phyloP scores from a whole-genome alignment of 179 eudicot genomes.

The Carnegiea gigantea region DNA sequence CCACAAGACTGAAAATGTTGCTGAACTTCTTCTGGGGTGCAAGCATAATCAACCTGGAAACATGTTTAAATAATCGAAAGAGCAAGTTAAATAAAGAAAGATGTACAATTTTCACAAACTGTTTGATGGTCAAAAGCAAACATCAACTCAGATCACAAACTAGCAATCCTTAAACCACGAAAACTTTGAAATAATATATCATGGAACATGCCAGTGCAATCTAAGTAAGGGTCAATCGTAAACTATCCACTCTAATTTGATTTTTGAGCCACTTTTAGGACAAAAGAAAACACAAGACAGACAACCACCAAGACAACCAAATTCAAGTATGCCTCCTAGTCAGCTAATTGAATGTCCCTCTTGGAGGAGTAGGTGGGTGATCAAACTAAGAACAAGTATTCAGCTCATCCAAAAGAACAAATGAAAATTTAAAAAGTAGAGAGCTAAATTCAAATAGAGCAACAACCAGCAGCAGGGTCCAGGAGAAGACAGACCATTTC shows the following conservation, averaged over 20 bases:
- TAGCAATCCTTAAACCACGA: neutral
- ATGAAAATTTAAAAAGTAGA: neutral
- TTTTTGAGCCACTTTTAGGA: neutral
- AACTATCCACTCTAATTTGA: neutral
- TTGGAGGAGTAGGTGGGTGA: too few species aligned
- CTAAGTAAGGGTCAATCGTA: neutral
- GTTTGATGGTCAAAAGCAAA: neutral
- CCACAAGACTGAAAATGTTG: slow-evolving; percentile 96
- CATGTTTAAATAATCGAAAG: neutral
- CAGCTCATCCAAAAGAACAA: neutral
- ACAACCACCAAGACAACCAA: neutral
- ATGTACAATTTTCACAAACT: neutral
- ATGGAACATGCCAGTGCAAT: neutral
- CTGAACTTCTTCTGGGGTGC: slow-evolving; percentile 99
- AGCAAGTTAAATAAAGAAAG: slow-evolving; percentile 9
- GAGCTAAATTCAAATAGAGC: too few species aligned
- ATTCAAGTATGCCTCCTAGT: neutral
- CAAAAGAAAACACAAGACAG: neutral
- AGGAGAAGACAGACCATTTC: neutral
- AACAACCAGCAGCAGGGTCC: neutral
- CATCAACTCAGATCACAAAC: neutral
- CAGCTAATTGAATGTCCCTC: neutral
- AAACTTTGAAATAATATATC: slow-evolving; percentile 5
- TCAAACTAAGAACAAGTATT: neutral
- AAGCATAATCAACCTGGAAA: slow-evolving; percentile 88